These are phyloP conservation scores for Bromus sterilis DNA, from an alignment of 176 grass and related monocot species.

Conservation along the genomic window DNA sequence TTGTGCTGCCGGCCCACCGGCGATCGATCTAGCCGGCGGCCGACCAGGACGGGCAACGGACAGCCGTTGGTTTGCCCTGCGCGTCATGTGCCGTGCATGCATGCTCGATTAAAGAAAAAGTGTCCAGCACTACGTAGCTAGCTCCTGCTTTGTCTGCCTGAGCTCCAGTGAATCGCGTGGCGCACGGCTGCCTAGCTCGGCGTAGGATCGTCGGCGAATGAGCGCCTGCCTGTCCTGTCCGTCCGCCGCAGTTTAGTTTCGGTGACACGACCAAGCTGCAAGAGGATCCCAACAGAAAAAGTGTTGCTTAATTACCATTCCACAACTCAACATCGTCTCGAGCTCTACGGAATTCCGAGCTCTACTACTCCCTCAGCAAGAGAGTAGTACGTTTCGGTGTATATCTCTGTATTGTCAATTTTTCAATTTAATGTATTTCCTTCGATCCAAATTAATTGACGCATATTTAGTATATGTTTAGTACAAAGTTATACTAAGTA, in stretches of 20 bases:
- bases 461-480: too few species aligned
- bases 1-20: background rate
- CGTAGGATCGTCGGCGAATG: background rate
- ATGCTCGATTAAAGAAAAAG: background rate
- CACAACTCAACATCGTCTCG: background rate
- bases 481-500: too few species aligned
- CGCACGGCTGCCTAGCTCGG: background rate
- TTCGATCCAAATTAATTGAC: too few species aligned
- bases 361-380: too few species aligned
- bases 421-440: too few species aligned
- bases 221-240: too few species aligned
- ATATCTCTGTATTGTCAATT: too few species aligned
- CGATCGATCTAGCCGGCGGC: background rate
- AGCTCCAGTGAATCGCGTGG: background rate
- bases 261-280: background rate
- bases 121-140: background rate
- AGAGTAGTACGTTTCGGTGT: too few species aligned
- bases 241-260: too few species aligned
- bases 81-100: background rate
- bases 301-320: background rate
- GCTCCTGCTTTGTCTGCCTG: background rate
- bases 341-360: too few species aligned
- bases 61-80: background rate
- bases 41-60: constrained; percentile 7
- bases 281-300: background rate